Evolutionary conservation across 495 filamentous ascomycete species (phyloP), one percentile per base, ranked within the genome.

Genomic region (Penicillium herquei): DNA sequence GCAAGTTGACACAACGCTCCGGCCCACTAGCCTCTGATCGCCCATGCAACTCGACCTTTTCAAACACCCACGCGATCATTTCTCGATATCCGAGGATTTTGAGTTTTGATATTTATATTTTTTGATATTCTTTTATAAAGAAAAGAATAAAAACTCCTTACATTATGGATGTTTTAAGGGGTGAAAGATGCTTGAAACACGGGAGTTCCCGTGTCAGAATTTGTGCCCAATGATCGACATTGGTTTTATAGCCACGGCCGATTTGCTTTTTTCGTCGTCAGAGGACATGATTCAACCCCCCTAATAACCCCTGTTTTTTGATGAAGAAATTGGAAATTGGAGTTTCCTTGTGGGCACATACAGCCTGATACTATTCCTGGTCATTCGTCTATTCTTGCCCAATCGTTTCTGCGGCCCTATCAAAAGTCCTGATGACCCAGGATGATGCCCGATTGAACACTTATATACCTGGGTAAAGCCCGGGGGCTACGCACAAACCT

Each of bases 361-460:
- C 56, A 43, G 65, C 59, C 62, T 61, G 57, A 65, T 62, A 42
- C 58, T 62, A 67, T 65, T 56, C 42, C 13, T 49, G 49, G 51
- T 51, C 43, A 59, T 67, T 54, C 51, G 57, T 59, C 48, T 12
- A 39, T 53, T 54, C 53, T 59, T 26, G 62, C 62, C 65, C 59
- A 61, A 65, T 65, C 54, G 51, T 39, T 43, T 26, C 40, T 18
- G 56, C 52, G 52, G 60, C 65, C 62, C 63, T 68, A 68, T 68
- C 55, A 64, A 51, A 51, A 47, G 34, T 21, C 32, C 10, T n/a
- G 26, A 7, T 44, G 42, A 41, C 49, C 51, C 51, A 57, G 59
- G 49, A 46, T 66, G 63, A 46, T 68, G 65, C 63, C 65, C 65
- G 63, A 68, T 66, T 52, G 49, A 52, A 58, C 46, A 50, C 39